Percentiles rank a stretch among this genome's conserved stretches.
Evolutionary conservation across 306 rosid species (phyloP).

Genomic region (Acacia crassicarpa): DNA sequence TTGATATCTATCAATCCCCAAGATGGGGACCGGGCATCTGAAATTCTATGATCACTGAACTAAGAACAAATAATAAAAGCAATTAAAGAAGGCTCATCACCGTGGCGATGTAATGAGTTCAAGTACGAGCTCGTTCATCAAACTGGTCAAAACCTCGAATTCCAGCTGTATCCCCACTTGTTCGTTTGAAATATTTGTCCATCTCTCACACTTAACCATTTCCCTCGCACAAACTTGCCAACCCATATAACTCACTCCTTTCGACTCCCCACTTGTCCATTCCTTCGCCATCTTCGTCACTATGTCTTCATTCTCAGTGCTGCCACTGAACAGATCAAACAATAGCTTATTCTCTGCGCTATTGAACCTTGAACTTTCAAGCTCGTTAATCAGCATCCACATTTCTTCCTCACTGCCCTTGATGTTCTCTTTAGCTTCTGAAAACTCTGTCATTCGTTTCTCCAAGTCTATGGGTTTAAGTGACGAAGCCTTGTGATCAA

Average conservation of each 20-base stretch:
- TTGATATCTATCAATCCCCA: background rate
- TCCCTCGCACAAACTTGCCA: constrained; percentile 61
- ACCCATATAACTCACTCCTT: constrained; percentile 40
- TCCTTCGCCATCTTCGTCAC: constrained; percentile 45
- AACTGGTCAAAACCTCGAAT: constrained; percentile 44
- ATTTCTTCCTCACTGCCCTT: constrained; percentile 30
- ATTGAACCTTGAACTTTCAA: constrained; percentile 17
- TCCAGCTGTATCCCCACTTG: constrained; percentile 48
- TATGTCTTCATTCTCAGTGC: constrained; percentile 15
- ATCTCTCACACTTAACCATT: constrained; percentile 53
- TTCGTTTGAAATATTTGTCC: constrained; percentile 42
- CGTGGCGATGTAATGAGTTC: constrained; percentile 32
- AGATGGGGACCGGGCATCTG: background rate
- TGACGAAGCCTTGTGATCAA: constrained; percentile 36
- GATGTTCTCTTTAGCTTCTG: constrained; percentile 14
- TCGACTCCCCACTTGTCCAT: constrained; percentile 52
- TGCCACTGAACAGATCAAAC: constrained; percentile 52
- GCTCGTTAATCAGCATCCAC: constrained; percentile 31
- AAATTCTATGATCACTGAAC: background rate
- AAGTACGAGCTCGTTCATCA: constrained; percentile 50
- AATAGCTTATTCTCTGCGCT: constrained; percentile 48
- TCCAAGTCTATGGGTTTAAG: constrained; percentile 51
- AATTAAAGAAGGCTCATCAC: background rate
- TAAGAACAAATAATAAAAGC: background rate
- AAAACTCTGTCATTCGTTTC: constrained; percentile 38